Evolutionary conservation across 2,329 filamentous ascomycete genomes (phyloP).

Genomic region (Pseudocercospora fijiensis): DNA sequence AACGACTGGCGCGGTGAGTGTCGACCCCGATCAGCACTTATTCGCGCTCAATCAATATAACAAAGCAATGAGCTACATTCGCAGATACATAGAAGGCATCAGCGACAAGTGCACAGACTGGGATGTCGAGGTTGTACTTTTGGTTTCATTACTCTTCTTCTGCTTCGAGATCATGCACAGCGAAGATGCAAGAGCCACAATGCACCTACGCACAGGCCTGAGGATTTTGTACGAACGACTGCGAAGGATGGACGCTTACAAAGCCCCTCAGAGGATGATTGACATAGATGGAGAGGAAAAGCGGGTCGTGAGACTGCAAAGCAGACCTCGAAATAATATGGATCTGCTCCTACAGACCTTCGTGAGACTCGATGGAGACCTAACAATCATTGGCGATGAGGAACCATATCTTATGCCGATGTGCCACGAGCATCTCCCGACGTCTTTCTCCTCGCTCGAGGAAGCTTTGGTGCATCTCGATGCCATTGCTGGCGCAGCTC

Average conservation of each 20-base stretch:
- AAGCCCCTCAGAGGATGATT: conserved; percentile 2
- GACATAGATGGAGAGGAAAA: conserved; percentile 16
- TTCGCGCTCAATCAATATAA: conserved; percentile 24
- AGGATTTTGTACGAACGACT: conserved; percentile 22
- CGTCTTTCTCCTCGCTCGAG: conserved; percentile 20
- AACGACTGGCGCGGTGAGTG: conserved; percentile 2
- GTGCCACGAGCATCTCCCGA: conserved; percentile 17
- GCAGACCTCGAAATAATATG: conserved; percentile 16
- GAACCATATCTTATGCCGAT: conserved; percentile 22
- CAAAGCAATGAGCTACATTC: conserved; percentile 19
- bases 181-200: conserved; percentile 18
- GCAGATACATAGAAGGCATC: conserved; percentile 18
- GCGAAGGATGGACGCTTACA: conserved; percentile 9
- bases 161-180: conserved; percentile 23
- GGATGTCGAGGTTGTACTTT: conserved; percentile 21
- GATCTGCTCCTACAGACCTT: conserved; percentile 23
- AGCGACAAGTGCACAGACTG: conserved; percentile 10
- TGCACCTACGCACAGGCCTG: conserved; percentile 22
- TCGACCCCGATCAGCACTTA: conserved; percentile 15
- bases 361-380: conserved; percentile 21
- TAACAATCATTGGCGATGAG: conserved; percentile 23
- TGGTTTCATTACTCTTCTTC: conserved; percentile 24
- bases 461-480: conserved; percentile 25
- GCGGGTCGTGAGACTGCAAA: conserved; percentile 14
- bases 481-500: conserved; percentile 17